Evolutionary conservation across 495 filamentous ascomycete species (phyloP).

Genomic region (Niebla homalea): DNA sequence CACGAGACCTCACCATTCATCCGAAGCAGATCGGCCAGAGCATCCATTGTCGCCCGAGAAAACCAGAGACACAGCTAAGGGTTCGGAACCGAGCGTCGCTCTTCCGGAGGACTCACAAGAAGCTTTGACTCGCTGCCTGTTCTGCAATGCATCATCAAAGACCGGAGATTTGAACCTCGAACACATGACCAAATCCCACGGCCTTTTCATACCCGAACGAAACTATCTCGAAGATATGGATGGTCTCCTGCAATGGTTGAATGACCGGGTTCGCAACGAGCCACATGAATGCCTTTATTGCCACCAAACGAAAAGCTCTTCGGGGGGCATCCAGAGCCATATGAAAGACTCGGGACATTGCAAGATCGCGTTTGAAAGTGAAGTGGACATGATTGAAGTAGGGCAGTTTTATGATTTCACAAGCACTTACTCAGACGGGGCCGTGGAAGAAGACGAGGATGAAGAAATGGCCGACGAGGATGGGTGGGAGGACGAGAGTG

Average conservation of each 20-base stretch:
- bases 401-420: conserved; percentile 98
- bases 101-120: conserved; percentile 19
- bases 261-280: conserved; percentile 59
- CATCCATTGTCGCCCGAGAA: conserved; percentile 22
- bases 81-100: conserved; percentile 16
- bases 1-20: conserved; percentile 42
- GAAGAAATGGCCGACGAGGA: conserved; percentile 33
- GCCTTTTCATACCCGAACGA: conserved; percentile 90
- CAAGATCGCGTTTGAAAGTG: conserved; percentile 82
- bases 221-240: conserved; percentile 67
- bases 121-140: conserved; percentile 61
- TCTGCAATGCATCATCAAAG: conserved; percentile 74
- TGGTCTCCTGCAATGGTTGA: conserved; percentile 63
- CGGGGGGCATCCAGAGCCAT: conserved; percentile 72
- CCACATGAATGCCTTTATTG: conserved; percentile 71
- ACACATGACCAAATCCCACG: conserved; percentile 87
- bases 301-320: conserved; percentile 57
- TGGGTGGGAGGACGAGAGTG: conserved; percentile 89
- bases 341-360: conserved; percentile 96
- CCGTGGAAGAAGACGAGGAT: conserved; percentile 44
- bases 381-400: conserved; percentile 85
- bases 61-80: conserved; percentile 8
- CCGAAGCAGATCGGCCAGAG: conserved; percentile 27
- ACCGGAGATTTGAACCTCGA: conserved; percentile 56
- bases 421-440: conserved; percentile 76